These are phyloP conservation scores for Scheffersomyces cryptocercus DNA, from an alignment of 1,139 yeast genomes.

Conservation along the genomic window DNA sequence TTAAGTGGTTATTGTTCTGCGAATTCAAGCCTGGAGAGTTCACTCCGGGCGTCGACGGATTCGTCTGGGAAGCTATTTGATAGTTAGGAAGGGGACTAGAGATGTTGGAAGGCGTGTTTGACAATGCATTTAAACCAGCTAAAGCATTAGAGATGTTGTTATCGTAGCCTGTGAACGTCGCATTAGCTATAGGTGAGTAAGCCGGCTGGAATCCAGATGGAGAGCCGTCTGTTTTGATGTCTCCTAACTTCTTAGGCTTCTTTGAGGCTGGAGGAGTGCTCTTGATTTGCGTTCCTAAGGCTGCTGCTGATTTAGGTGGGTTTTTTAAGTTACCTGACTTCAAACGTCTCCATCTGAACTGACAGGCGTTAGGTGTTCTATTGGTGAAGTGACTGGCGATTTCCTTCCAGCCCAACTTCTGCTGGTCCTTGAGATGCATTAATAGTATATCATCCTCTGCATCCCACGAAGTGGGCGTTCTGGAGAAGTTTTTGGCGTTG, in stretches of 20 bases:
- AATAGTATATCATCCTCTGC: conserved; percentile 68
- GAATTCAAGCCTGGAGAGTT: conserved; percentile 19
- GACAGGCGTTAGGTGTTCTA: conserved; percentile 78
- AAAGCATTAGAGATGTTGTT: conserved; percentile 45
- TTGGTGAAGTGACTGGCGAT: conserved; percentile 66
- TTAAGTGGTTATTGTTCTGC: conserved; percentile 11
- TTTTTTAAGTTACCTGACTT: conserved; percentile 63
- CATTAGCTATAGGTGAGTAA: conserved; percentile 38
- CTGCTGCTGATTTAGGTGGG: conserved; percentile 49
- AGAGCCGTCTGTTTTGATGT: conserved; percentile 11
- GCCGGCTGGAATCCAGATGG: conserved; percentile 31
- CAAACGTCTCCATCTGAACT: conserved; percentile 75
- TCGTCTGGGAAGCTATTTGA: conserved; percentile 12
- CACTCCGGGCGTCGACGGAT: conserved; percentile 25
- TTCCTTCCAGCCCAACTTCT: conserved; percentile 76
- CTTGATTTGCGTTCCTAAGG: conserved; percentile 14
- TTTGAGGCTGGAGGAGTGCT: conserved; percentile 13
- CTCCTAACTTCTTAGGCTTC: conserved; percentile 24
- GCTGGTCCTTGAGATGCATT: conserved; percentile 69
- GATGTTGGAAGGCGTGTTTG: conserved; percentile 37
- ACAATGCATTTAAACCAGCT: conserved; percentile 49
- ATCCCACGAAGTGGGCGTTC: conserved; percentile 76
- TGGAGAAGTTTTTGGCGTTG: conserved; percentile 19
- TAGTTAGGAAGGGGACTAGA: conserved; percentile 31
- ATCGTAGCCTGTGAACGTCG: conserved; percentile 47